Evolutionary conservation across 2,329 filamentous ascomycete species (phyloP).

Genomic region (Paramyrothecium roridum): DNA sequence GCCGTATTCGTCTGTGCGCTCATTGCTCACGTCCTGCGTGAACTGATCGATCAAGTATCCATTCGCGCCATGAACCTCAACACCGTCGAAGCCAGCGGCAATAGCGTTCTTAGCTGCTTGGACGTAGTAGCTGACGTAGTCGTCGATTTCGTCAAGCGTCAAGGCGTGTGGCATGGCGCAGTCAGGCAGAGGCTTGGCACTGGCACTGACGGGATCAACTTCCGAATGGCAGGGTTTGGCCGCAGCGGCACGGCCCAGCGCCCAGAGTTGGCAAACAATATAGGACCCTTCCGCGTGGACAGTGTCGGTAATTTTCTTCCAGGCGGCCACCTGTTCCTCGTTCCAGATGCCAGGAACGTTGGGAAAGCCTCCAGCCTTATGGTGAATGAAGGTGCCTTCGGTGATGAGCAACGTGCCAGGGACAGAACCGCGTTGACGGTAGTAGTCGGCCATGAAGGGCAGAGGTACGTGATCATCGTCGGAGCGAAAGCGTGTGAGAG

Average conservation of each 20-base stretch:
- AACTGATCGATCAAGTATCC: slow-evolving; percentile 61
- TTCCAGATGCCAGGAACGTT: slow-evolving; percentile 56
- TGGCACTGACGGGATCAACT: neutral
- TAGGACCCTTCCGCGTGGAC: slow-evolving; percentile 59
- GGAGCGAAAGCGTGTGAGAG: slow-evolving; percentile 15
- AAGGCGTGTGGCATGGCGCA: slow-evolving; percentile 24
- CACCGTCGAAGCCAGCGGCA: slow-evolving; percentile 63
- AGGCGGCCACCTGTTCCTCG: slow-evolving; percentile 51
- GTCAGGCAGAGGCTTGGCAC: neutral
- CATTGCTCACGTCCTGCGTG: slow-evolving; percentile 44
- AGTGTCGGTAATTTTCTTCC: slow-evolving; percentile 56
- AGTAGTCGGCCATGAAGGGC: slow-evolving; percentile 17
- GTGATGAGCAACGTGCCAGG: slow-evolving; percentile 49
- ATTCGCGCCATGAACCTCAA: slow-evolving; percentile 57
- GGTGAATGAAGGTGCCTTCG: slow-evolving; percentile 53
- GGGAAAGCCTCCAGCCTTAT: slow-evolving; percentile 9
- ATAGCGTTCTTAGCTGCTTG: slow-evolving; percentile 53
- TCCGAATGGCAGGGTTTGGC: neutral
- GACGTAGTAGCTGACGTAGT: slow-evolving; percentile 48
- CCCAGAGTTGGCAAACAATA: slow-evolving; percentile 63
- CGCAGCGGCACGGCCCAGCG: slow-evolving; percentile 45
- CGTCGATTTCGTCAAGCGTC: slow-evolving; percentile 48
- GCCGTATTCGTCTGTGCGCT: slow-evolving; percentile 47
- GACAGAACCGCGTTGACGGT: slow-evolving; percentile 24
- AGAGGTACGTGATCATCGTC: slow-evolving; percentile 14